A percentile compares a stretch with the other conserved stretches of the same genome.
Conservation (phyloP, 2,329 filamentous ascomycete species). For the Trichoderma semiorbis region DNA sequence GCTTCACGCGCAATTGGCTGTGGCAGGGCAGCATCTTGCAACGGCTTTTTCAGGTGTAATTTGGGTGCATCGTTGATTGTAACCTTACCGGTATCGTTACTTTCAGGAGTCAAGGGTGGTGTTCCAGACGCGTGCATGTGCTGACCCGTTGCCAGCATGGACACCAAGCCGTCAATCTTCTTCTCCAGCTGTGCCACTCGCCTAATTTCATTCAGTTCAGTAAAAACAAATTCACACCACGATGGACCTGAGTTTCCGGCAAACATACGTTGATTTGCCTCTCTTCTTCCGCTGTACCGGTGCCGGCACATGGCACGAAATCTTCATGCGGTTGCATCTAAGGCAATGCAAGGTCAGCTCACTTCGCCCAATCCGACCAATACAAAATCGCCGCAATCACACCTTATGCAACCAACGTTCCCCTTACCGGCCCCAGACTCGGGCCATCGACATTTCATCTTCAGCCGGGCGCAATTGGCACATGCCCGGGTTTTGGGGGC, state of each 20-base stretch:
- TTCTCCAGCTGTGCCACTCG: conserved; percentile 38
- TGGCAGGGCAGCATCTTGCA: background rate
- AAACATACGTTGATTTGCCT: conserved; percentile 35
- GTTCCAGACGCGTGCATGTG: conserved; percentile 23
- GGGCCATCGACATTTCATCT: conserved; percentile 38
- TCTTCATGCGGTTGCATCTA: conserved; percentile 36
- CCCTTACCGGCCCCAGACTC: conserved; percentile 21
- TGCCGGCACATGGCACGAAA: conserved; percentile 34
- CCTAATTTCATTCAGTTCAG: conserved; percentile 22
- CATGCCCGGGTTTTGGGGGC: conserved; percentile 29
- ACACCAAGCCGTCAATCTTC: conserved; percentile 40
- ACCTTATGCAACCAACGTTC: conserved; percentile 30
- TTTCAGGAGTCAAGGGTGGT: conserved; percentile 20
- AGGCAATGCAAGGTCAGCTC: background rate
- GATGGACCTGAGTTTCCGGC: background rate
- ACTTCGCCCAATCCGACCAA: background rate
- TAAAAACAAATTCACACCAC: background rate
- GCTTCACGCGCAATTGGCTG: background rate
- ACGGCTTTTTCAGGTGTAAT: background rate
- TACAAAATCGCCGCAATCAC: background rate
- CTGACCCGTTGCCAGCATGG: conserved; percentile 33
- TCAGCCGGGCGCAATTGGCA: conserved; percentile 33
- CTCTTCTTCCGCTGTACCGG: conserved; percentile 33
- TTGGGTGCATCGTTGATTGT: background rate
- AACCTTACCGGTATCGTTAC: background rate